These are phyloP conservation scores for Pterothamnion heteromorphum DNA, from an alignment of 31 red algal genomes.

Conservation along the genomic window DNA sequence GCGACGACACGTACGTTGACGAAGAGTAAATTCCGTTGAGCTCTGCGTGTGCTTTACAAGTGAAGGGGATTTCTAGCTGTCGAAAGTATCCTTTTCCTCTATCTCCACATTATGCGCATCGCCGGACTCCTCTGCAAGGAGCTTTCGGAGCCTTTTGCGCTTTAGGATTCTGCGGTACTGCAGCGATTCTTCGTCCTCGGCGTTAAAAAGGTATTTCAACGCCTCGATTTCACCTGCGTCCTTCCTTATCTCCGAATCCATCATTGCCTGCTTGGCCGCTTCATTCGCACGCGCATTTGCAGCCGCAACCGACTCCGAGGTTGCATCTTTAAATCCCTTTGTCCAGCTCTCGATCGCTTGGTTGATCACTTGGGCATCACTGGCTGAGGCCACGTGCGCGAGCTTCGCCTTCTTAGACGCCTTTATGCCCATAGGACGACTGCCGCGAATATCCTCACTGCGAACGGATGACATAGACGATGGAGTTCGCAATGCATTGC, in stretches of 20 bases:
- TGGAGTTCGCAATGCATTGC: too few species aligned
- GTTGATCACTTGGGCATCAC: not conserved
- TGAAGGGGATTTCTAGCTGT: too few species aligned
- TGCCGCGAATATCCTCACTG: not conserved
- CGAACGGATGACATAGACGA: too few species aligned
- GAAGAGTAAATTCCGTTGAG: not conserved
- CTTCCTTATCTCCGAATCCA: not conserved
- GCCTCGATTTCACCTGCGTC: constrained; percentile 25
- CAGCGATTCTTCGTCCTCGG: not conserved
- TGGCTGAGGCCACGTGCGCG: not conserved
- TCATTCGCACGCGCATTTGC: not conserved
- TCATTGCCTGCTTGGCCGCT: not conserved
- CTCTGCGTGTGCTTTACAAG: too few species aligned
- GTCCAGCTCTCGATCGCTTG: not conserved
- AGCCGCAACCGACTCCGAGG: not conserved
- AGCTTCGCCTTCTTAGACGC: not conserved
- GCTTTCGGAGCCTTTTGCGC: constrained; percentile 17
- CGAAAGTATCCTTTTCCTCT: not conserved
- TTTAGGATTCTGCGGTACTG: constrained; percentile 14
- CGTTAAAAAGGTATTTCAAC: not conserved
- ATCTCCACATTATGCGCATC: not conserved
- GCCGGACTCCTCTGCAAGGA: not conserved
- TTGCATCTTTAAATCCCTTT: not conserved
- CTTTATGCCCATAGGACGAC: not conserved
- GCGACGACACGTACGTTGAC: not conserved